Percentiles rank a stretch among this genome's conserved stretches.
Conservation (phyloP, 2,329 filamentous ascomycete genomes). For the Monilinia polystroma region DNA sequence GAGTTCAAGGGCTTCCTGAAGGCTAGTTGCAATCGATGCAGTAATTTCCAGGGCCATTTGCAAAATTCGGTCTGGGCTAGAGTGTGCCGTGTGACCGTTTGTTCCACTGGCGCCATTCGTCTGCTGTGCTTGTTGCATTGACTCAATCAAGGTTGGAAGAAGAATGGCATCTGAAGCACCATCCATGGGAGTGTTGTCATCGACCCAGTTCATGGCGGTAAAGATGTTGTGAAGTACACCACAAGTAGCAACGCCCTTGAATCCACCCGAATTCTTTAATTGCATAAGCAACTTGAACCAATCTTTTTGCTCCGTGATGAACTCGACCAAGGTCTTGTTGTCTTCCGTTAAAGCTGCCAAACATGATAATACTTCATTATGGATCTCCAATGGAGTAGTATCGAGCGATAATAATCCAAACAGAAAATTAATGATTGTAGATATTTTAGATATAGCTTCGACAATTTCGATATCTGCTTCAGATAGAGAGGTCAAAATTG, state of each 20-base stretch:
- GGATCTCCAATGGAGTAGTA: constrained; percentile 42
- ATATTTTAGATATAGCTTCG: constrained; percentile 51
- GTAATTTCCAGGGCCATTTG: constrained; percentile 59
- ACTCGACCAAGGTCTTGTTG: constrained; percentile 52
- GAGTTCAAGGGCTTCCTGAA: constrained; percentile 53
- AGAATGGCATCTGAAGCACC: constrained; percentile 52
- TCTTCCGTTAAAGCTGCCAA: constrained; percentile 61
- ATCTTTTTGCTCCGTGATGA: constrained; percentile 51
- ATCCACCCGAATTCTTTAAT: constrained; percentile 49
- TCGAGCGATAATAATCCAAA: constrained; percentile 51
- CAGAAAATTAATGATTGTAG: constrained; percentile 53
- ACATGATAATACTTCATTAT: constrained; percentile 52
- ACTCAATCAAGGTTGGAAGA: constrained; percentile 46
- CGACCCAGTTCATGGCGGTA: constrained; percentile 52
- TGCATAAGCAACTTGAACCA: constrained; percentile 52
- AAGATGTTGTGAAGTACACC: constrained; percentile 64
- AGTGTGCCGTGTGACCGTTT: constrained; percentile 29
- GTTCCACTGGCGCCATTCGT: not conserved
- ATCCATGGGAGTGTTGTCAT: constrained; percentile 49
- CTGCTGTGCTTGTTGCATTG: constrained; percentile 33
- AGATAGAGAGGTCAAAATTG: constrained; percentile 53
- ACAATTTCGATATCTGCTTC: constrained; percentile 62
- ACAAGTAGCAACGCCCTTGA: constrained; percentile 56
- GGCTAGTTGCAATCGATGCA: constrained; percentile 61
- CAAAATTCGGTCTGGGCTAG: constrained; percentile 37